Conservation (phyloP, 257 asterid species). For the Ajuga chamaepitys region DNA sequence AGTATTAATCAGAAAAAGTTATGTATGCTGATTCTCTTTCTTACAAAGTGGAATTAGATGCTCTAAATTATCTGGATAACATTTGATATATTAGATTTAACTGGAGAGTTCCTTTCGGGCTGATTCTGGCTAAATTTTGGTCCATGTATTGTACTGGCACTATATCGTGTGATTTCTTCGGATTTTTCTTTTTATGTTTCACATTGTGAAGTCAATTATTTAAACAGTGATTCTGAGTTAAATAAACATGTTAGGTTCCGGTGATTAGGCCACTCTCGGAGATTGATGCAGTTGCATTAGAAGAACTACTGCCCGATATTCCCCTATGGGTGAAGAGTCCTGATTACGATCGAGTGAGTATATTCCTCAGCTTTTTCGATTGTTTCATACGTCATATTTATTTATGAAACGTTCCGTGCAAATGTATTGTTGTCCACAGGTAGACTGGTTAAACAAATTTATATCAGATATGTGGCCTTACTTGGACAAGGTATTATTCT, state of each 20-base stretch:
- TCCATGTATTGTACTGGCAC: neutral
- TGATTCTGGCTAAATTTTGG: neutral
- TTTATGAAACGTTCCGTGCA: neutral
- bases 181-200: neutral
- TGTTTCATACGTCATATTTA: neutral
- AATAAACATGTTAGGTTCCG: constrained; percentile 35
- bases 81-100: neutral
- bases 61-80: neutral
- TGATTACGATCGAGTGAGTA: constrained; percentile 73
- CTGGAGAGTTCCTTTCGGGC: neutral
- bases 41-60: neutral
- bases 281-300: constrained; percentile 42
- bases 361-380: neutral
- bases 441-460: constrained; percentile 79
- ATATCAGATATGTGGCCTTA: constrained; percentile 73
- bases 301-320: constrained; percentile 67
- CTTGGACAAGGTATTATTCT: constrained; percentile 57
- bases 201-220: neutral
- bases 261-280: constrained; percentile 40
- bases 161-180: neutral
- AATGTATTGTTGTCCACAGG: constrained; percentile 34
- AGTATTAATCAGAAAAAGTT: neutral
- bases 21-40: neutral
- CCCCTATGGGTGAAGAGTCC: constrained; percentile 87
- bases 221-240: neutral